Percentiles rank a stretch among this genome's conserved stretches.
These are phyloP conservation scores for Aspergillus sojae DNA, from an alignment of 2,329 filamentous ascomycete genomes.

Conservation along the genomic window DNA sequence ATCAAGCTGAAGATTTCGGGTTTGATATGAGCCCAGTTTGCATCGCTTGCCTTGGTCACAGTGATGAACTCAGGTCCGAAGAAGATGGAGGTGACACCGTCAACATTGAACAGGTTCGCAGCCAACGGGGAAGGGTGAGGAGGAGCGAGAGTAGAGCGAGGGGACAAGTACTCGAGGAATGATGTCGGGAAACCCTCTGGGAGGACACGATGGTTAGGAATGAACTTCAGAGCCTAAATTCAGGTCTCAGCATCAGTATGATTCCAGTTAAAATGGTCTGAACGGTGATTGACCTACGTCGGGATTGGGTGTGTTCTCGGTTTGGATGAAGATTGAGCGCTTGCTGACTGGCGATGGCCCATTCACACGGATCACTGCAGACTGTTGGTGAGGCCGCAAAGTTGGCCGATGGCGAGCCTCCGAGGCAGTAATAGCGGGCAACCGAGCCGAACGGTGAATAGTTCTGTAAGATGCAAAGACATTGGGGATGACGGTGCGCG, in stretches of 20 bases:
- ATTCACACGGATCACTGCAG: constrained; percentile 39
- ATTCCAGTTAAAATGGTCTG: background rate
- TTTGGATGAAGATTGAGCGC: constrained; percentile 96
- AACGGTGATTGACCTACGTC: constrained; percentile 59
- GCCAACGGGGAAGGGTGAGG: constrained; percentile 91
- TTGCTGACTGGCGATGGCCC: constrained; percentile 44
- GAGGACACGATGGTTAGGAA: constrained; percentile 84
- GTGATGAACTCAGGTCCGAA: constrained; percentile 97
- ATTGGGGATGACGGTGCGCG: constrained; percentile 31
- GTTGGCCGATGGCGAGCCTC: constrained; percentile 50
- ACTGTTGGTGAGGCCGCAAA: constrained; percentile 47
- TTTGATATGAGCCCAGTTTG: constrained; percentile 92
- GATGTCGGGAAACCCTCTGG: constrained; percentile 71
- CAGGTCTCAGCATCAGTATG: background rate
- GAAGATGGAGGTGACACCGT: constrained; percentile 93
- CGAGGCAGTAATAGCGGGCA: constrained; percentile 53
- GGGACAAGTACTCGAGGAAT: constrained; percentile 89
- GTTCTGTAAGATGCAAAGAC: constrained; percentile 38
- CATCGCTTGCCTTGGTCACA: constrained; percentile 84
- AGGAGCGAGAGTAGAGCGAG: constrained; percentile 82
- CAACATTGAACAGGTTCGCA: constrained; percentile 85
- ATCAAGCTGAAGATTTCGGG: constrained; percentile 95
- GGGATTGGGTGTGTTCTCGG: constrained; percentile 89
- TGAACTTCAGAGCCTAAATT: constrained; percentile 77
- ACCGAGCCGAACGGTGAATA: constrained; percentile 47